A percentile compares a stretch with the other conserved stretches of the same genome.
Conservation (phyloP, 108 stramenopile genomes). For the Stephanodiscus minutulus region DNA sequence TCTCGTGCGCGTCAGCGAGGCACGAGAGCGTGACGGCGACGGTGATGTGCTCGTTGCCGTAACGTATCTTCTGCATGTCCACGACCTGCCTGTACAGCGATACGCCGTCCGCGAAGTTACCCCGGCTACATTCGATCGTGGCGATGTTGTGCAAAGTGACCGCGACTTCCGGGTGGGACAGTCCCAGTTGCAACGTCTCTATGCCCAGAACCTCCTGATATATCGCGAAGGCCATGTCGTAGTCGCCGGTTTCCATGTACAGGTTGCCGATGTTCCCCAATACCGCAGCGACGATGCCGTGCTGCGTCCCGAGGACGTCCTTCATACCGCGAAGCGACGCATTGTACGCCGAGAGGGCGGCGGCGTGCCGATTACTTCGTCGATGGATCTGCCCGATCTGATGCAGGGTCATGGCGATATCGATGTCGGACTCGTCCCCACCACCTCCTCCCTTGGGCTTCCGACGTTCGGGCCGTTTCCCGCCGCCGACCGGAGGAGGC, state of each 20-base stretch:
- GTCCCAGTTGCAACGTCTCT: slow-evolving; percentile 80
- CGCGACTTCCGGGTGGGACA: slow-evolving; percentile 85
- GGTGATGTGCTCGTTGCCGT: slow-evolving; percentile 65
- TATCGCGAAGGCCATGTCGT: slow-evolving; percentile 76
- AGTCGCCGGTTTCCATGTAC: slow-evolving; percentile 83
- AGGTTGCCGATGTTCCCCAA: slow-evolving; percentile 87
- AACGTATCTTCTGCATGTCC: slow-evolving; percentile 73
- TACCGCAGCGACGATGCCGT: slow-evolving; percentile 80
- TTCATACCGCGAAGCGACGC: slow-evolving; percentile 85
- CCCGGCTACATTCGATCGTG: slow-evolving; percentile 85
- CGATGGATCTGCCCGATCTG: slow-evolving; percentile 80
- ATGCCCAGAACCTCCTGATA: slow-evolving; percentile 88
- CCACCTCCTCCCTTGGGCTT: not conserved
- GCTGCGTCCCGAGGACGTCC: slow-evolving; percentile 63
- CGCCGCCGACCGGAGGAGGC: not conserved
- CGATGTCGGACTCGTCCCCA: slow-evolving; percentile 58
- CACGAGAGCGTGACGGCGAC: slow-evolving; percentile 72
- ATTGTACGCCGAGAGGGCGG: slow-evolving; percentile 73
- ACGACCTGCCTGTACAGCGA: slow-evolving; percentile 74
- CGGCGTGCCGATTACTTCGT: slow-evolving; percentile 52
- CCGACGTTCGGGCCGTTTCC: not conserved
- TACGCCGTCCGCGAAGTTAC: slow-evolving; percentile 70
- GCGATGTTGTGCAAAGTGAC: slow-evolving; percentile 89
- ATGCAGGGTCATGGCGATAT: slow-evolving; percentile 80
- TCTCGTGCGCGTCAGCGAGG: slow-evolving; percentile 87